Base-by-base conservation (phyloP, 371 early-diverging fungal genomes). In the Phascolomyces articulosus region DNA sequence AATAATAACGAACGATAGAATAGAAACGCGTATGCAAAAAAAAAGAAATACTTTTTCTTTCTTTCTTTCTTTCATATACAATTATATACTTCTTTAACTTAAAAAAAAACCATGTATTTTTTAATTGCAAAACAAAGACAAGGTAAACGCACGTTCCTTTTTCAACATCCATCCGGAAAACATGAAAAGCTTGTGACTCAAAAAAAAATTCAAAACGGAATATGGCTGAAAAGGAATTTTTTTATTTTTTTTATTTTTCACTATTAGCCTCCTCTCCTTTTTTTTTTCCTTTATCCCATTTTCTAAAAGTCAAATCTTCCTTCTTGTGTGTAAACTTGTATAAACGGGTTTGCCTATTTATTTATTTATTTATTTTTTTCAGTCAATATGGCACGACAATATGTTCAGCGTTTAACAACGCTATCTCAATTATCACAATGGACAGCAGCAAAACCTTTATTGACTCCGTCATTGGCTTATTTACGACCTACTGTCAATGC, bases 371-470 rank as follows among this genome's bases (percentile, higher is more conserved):
- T 34, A 34, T 34, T 9, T 34, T 34, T 34, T 11, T 34, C 21
- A 51, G 51, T n/a, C 24, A 59, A n/a, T 47, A 67, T 67, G 67
- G 63, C 71, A 26, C 58, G 68, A 24, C 68, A 67, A 28, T 72
- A 72, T 44, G 56, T 68, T 21, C 68, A 72, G 34, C 62, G 68
- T 6, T 55, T 72, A 40, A 64, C 67, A 20, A 59, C 64, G 16
- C 53, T 62, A 20, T 67, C 71, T 16, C 70, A 70, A 28, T 27
- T 71, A 8, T 34, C 62, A 13, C 66, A 63, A 40, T 55, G 48
- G 34, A 29, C 40, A 16, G 51, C 64, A 21, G 31, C 68, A 3
- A 68, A 68, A 40, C 44, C 63, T 1, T 54, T 63, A 21, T 49
- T 68, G 26, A 55, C 60, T 16, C 68, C 68, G 18, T 58, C 68